Conservation (phyloP, 2,329 filamentous ascomycete genomes). For the Trichoderma harzianum region DNA sequence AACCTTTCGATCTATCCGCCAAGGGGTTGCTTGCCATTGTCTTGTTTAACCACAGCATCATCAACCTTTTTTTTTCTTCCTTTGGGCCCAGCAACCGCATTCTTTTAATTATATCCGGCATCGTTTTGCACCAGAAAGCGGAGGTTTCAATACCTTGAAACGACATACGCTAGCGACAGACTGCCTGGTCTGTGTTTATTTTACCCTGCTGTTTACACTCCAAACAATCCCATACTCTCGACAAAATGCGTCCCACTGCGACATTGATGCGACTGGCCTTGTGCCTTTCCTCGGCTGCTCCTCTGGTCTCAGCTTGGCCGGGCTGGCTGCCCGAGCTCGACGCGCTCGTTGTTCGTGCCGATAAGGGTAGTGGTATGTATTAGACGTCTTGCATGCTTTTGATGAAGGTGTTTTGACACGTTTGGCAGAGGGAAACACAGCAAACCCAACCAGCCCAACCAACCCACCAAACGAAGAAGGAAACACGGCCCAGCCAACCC, state of each 20-base stretch:
- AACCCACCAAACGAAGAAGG: constrained; percentile 24
- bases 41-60: neutral
- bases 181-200: neutral
- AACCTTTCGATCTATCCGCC: constrained; percentile 5
- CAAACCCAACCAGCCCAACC: constrained; percentile 19
- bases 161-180: neutral
- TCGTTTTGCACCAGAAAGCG: neutral
- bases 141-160: neutral
- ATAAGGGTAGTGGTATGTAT: constrained; percentile 30
- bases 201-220: neutral
- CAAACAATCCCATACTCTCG: neutral
- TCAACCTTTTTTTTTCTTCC: neutral
- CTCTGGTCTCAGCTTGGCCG: constrained; percentile 54
- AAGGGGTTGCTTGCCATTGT: neutral
- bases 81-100: neutral
- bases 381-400: constrained; percentile 10
- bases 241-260: constrained; percentile 48
- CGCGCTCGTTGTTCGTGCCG: constrained; percentile 49
- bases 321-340: constrained; percentile 53
- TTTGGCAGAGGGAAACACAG: constrained; percentile 29
- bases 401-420: constrained; percentile 14
- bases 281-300: constrained; percentile 49
- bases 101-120: neutral
- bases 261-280: constrained; percentile 47
- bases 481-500: constrained; percentile 14